phyloP scores from a whole-genome alignment of 805 yeast species.

The Candida cerambycidarum region DNA sequence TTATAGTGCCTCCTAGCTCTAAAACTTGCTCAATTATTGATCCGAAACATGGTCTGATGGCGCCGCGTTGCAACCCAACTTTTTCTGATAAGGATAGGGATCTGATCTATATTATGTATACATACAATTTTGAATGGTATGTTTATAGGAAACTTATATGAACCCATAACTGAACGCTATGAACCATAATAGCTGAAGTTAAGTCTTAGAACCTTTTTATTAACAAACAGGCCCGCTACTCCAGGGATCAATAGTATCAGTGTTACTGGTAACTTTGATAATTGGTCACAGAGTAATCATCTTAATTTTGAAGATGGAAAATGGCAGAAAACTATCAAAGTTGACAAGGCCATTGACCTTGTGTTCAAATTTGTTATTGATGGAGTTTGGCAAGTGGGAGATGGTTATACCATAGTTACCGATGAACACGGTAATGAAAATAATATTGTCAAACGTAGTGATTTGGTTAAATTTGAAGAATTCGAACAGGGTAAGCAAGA shows the following conservation, averaged over 20 bases:
- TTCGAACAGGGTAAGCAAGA: conserved; percentile 17
- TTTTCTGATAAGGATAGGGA: conserved; percentile 8
- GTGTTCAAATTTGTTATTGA: conserved; percentile 40
- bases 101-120: conserved; percentile 7
- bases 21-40: background rate
- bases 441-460: conserved; percentile 30
- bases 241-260: conserved; percentile 17
- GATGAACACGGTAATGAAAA: conserved; percentile 39
- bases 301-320: conserved; percentile 13
- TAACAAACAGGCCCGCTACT: conserved; percentile 9
- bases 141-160: too few species aligned
- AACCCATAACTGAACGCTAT: background rate
- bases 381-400: conserved; percentile 29
- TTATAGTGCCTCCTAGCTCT: too few species aligned
- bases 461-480: conserved; percentile 23
- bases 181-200: background rate
- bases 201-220: background rate
- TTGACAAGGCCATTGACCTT: conserved; percentile 23
- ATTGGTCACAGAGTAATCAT: conserved; percentile 33
- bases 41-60: conserved; percentile 3
- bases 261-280: conserved; percentile 43
- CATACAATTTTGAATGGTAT: conserved; percentile 16
- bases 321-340: conserved; percentile 23
- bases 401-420: conserved; percentile 21
- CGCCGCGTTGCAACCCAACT: conserved; percentile 8